These are phyloP conservation scores for Candida anutae DNA, from an alignment of 1,139 yeast species.

Conservation along the genomic window DNA sequence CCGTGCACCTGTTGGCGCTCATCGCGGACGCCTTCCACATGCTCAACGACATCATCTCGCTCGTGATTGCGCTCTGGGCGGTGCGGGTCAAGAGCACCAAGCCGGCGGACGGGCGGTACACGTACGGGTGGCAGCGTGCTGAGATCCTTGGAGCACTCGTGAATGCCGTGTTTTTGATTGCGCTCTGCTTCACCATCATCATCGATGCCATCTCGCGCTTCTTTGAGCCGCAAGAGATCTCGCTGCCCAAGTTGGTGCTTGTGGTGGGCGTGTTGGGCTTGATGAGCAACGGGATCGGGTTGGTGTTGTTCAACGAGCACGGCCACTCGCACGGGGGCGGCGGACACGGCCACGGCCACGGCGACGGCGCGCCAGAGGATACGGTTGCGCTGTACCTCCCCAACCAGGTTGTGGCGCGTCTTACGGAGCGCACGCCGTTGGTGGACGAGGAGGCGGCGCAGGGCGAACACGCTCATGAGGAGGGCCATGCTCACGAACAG, in stretches of 20 bases:
- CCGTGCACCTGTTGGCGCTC: constrained; percentile 86
- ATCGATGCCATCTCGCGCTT: constrained; percentile 91
- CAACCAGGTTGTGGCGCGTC: constrained; percentile 10
- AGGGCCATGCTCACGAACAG: constrained; percentile 8
- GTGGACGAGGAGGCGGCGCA: constrained; percentile 25
- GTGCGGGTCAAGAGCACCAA: constrained; percentile 79
- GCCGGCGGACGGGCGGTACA: constrained; percentile 80
- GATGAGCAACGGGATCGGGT: constrained; percentile 72
- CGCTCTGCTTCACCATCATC: constrained; percentile 85
- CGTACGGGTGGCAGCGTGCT: constrained; percentile 96
- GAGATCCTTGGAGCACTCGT: constrained; percentile 90
- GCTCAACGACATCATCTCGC: constrained; percentile 89
- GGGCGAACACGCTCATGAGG: constrained; percentile 23
- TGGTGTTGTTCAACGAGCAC: constrained; percentile 82
- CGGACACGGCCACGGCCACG: constrained; percentile 11
- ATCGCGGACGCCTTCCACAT: constrained; percentile 97
- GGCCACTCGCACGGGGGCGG: constrained; percentile 40
- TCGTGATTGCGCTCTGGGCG: constrained; percentile 93
- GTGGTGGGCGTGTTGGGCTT: constrained; percentile 81
- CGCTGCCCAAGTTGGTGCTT: constrained; percentile 73
- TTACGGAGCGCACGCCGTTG: constrained; percentile 32
- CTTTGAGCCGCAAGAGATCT: constrained; percentile 68
- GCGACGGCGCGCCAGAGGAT: constrained; percentile 9
- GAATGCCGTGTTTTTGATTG: constrained; percentile 87
- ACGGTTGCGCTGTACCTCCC: constrained; percentile 15